Conservation (phyloP, 2,329 filamentous ascomycete species). For the Fusarium algeriense region DNA sequence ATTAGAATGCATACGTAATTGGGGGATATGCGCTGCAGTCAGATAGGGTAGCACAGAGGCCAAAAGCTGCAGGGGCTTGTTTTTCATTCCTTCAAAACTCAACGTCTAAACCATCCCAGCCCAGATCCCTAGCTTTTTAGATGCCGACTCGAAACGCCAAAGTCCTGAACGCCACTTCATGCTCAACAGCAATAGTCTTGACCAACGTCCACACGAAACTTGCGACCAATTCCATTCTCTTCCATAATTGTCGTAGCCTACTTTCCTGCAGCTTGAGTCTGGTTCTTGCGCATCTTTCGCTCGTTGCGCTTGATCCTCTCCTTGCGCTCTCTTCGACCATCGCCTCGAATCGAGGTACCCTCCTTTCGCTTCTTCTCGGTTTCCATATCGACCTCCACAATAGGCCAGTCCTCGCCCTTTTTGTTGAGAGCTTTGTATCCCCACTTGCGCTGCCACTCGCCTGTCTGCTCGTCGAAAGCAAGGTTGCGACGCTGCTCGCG, state of each 20-base stretch:
- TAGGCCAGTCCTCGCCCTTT: slow-evolving; percentile 81
- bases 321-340: slow-evolving; percentile 72
- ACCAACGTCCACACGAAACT: slow-evolving; percentile 21
- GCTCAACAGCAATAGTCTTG: slow-evolving; percentile 31
- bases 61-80: slow-evolving; percentile 32
- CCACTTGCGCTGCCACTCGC: slow-evolving; percentile 95
- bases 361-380: slow-evolving; percentile 74
- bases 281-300: slow-evolving; percentile 76
- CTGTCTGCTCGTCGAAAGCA: slow-evolving; percentile 84
- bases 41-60: slow-evolving; percentile 29
- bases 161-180: slow-evolving; percentile 49
- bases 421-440: slow-evolving; percentile 94
- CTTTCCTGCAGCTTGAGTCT: slow-evolving; percentile 54
- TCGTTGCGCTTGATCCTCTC: slow-evolving; percentile 80
- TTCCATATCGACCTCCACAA: slow-evolving; percentile 90
- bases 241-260: slow-evolving; percentile 27
- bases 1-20: slow-evolving; percentile 7
- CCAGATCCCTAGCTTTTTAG: slow-evolving; percentile 38
- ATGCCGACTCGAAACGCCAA: slow-evolving; percentile 48
- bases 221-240: slow-evolving; percentile 8
- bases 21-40: slow-evolving; percentile 41
- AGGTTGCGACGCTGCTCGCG: slow-evolving; percentile 80
- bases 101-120: slow-evolving; percentile 32
- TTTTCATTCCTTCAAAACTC: slow-evolving; percentile 34
- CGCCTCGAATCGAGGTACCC: slow-evolving; percentile 71